phyloP scores from a whole-genome alignment of 805 yeast genomes.

The Lipomyces oligophaga region DNA sequence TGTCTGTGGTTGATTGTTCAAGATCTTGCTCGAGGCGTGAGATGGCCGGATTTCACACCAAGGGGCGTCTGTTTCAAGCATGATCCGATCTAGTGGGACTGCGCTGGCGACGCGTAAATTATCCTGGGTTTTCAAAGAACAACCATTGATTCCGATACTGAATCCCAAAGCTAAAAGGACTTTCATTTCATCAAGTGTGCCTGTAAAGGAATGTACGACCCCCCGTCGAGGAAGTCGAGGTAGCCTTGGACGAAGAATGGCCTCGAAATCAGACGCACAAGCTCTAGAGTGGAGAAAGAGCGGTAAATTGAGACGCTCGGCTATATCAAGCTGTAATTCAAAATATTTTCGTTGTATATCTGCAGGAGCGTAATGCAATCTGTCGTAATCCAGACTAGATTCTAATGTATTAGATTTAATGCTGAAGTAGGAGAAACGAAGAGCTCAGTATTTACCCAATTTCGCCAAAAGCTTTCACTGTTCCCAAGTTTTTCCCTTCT shows the following conservation, averaged over 20 bases:
- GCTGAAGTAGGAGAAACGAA: neutral
- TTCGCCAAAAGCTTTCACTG: slow-evolving; percentile 86
- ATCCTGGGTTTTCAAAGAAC: slow-evolving; percentile 77
- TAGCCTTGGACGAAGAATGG: slow-evolving; percentile 60
- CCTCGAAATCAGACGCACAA: slow-evolving; percentile 74
- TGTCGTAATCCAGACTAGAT: slow-evolving; percentile 72
- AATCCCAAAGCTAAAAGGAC: slow-evolving; percentile 56
- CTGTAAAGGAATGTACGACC: slow-evolving; percentile 96
- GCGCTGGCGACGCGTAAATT: slow-evolving; percentile 60
- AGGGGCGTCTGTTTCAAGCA: slow-evolving; percentile 89
- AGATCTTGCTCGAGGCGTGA: slow-evolving; percentile 64
- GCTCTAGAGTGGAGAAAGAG: slow-evolving; percentile 87
- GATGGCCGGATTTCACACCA: slow-evolving; percentile 94
- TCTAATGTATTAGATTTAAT: neutral
- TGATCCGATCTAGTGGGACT: slow-evolving; percentile 66
- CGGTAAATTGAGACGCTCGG: slow-evolving; percentile 56
- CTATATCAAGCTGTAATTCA: slow-evolving; percentile 65
- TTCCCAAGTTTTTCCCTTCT: slow-evolving; percentile 47
- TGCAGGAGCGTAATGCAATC: slow-evolving; percentile 69
- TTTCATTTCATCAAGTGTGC: slow-evolving; percentile 60
- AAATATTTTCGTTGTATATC: slow-evolving; percentile 68
- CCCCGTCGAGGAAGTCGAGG: slow-evolving; percentile 51
- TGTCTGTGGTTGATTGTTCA: slow-evolving; percentile 32
- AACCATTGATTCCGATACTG: slow-evolving; percentile 84
- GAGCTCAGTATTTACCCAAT: slow-evolving; percentile 50